These are phyloP conservation scores for Harrya chromipes DNA, from an alignment of 768 basidiomycete genomes.

Conservation along the genomic window DNA sequence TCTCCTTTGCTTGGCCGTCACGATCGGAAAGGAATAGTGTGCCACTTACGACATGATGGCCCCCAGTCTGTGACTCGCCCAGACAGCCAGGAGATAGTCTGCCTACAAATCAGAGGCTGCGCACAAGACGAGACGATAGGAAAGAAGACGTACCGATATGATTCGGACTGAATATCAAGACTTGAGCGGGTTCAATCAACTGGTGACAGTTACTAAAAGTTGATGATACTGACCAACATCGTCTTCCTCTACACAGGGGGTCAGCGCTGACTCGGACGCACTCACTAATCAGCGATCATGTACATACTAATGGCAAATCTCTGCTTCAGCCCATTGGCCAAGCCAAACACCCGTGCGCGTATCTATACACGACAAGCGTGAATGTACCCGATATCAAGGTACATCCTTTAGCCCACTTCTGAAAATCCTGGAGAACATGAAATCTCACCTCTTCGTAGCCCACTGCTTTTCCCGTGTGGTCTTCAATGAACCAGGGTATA, in stretches of 20 bases:
- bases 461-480: constrained; percentile 35
- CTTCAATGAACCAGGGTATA: constrained; percentile 42
- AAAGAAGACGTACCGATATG: constrained; percentile 48
- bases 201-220: too few species aligned
- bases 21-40: background rate
- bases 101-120: background rate
- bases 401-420: too few species aligned
- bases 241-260: constrained; percentile 30
- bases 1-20: background rate
- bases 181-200: constrained; percentile 32
- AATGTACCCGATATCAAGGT: too few species aligned
- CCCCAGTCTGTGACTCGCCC: constrained; percentile 56
- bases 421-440: background rate
- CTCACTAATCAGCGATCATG: background rate
- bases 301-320: constrained; percentile 35
- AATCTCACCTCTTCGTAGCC: constrained; percentile 36
- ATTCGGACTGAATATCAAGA: constrained; percentile 64
- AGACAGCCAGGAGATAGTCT: constrained; percentile 57
- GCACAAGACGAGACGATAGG: background rate
- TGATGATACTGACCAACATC: constrained; percentile 36
- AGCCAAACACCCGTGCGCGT: constrained; percentile 34
- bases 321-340: constrained; percentile 37
- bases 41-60: constrained; percentile 53
- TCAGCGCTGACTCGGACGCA: background rate
- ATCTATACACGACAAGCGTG: constrained; percentile 21